Percentiles rank a stretch among this genome's conserved stretches.
These are phyloP conservation scores for Botrytis tulipae DNA, from an alignment of 2,329 filamentous ascomycete species.

Conservation along the genomic window DNA sequence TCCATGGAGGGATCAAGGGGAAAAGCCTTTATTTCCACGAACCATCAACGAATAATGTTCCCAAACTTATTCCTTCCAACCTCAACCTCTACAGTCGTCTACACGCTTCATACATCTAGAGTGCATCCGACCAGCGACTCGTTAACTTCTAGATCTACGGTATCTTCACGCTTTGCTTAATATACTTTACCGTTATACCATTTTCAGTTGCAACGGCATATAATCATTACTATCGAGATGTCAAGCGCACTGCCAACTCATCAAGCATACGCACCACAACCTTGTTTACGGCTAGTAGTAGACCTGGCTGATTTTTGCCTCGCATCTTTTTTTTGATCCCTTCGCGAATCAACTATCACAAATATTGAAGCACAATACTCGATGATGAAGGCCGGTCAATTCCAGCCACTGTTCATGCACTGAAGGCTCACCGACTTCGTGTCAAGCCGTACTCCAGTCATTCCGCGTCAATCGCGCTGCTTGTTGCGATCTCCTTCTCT, in stretches of 20 bases:
- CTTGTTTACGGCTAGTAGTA: constrained; percentile 38
- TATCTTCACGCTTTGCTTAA: constrained; percentile 33
- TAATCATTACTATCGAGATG: constrained; percentile 44
- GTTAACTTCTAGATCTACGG: constrained; percentile 21
- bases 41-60: background rate
- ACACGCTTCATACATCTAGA: background rate
- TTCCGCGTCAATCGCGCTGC: constrained; percentile 34
- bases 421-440: constrained; percentile 41
- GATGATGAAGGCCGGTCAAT: constrained; percentile 26
- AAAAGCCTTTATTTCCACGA: background rate
- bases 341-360: constrained; percentile 23
- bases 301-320: constrained; percentile 32
- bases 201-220: constrained; percentile 46
- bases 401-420: constrained; percentile 40
- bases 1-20: background rate
- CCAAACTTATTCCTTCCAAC: background rate
- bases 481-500: constrained; percentile 23
- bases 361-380: constrained; percentile 26
- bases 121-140: background rate
- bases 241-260: constrained; percentile 44
- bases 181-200: constrained; percentile 39
- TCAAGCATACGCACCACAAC: constrained; percentile 49
- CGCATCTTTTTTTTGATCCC: constrained; percentile 32
- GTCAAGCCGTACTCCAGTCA: constrained; percentile 41
- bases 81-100: background rate